Conservation (phyloP, 2,329 filamentous ascomycete species). For the Mycocentrospora acerina region DNA sequence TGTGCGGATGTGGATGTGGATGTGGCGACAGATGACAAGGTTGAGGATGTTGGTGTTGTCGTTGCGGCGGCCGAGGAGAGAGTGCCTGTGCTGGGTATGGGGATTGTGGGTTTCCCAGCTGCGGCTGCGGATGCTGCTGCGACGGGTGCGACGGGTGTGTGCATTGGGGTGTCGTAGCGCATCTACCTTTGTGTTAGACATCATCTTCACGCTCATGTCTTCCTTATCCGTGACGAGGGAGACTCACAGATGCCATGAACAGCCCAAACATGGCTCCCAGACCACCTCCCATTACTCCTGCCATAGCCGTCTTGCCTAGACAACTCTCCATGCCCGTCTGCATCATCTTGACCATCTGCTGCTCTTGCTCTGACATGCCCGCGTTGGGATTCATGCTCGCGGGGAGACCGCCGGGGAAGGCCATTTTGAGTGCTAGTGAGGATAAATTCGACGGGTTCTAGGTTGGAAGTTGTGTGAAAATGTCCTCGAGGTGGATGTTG, state of each 20-base stretch:
- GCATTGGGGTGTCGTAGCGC: constrained; percentile 94
- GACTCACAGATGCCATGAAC: constrained; percentile 92
- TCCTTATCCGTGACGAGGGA: constrained; percentile 3
- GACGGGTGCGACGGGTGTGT: constrained; percentile 41
- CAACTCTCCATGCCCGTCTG: constrained; percentile 89
- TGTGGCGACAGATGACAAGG: constrained; percentile 51
- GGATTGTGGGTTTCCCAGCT: constrained; percentile 19
- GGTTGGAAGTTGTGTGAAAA: too few species aligned
- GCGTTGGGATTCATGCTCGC: constrained; percentile 36
- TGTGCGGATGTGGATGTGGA: constrained; percentile 59
- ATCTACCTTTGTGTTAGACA: constrained; percentile 60
- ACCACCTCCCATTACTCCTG: constrained; percentile 90
- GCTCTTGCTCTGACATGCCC: constrained; percentile 48
- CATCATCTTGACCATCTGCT: constrained; percentile 59
- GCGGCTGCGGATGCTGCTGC: constrained; percentile 17
- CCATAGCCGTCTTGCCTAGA: constrained; percentile 81
- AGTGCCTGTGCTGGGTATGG: constrained; percentile 30
- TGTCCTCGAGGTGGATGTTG: constrained; percentile 2
- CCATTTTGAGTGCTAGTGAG: constrained; percentile 21
- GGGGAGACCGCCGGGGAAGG: constrained; percentile 31
- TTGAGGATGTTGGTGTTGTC: constrained; percentile 8
- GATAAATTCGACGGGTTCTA: neutral
- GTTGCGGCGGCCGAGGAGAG: constrained; percentile 42
- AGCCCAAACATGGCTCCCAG: constrained; percentile 92
- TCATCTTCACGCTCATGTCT: neutral